Conservation (phyloP, 306 rosid genomes). For the Cicer pinnatifidum region DNA sequence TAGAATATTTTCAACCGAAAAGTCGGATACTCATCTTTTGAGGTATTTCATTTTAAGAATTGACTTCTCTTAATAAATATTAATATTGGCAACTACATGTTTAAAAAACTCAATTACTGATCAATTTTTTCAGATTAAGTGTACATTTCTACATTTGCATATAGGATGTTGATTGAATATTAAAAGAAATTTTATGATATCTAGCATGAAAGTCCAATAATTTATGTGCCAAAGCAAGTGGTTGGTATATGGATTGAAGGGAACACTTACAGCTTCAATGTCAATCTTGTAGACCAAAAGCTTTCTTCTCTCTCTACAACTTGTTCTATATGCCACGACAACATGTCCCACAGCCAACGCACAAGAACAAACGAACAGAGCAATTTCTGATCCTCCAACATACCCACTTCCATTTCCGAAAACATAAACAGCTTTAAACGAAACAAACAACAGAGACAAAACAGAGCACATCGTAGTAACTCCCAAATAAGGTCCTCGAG, state of each 20-base stretch:
- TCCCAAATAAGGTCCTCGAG: constrained; percentile 85
- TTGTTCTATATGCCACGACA: constrained; percentile 84
- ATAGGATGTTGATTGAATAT: background rate
- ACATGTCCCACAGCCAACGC: constrained; percentile 84
- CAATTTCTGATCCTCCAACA: constrained; percentile 59
- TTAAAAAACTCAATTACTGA: too few species aligned
- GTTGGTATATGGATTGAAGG: background rate
- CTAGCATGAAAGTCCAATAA: background rate
- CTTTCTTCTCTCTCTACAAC: constrained; percentile 96
- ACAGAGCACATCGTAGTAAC: constrained; percentile 75
- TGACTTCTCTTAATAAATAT: too few species aligned
- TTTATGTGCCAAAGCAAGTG: constrained; percentile 14
- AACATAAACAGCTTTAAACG: constrained; percentile 74
- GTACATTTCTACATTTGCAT: background rate
- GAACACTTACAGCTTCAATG: constrained; percentile 86
- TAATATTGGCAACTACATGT: too few species aligned
- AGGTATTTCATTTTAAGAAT: too few species aligned
- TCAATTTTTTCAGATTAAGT: too few species aligned
- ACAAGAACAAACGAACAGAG: constrained; percentile 73
- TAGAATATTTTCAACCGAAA: too few species aligned
- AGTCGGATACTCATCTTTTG: too few species aligned
- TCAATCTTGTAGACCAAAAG: constrained; percentile 94
- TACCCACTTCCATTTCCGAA: constrained; percentile 54
- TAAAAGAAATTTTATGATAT: background rate
- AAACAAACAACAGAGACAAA: constrained; percentile 74